phyloP scores from a whole-genome alignment of 768 basidiomycete genomes.

The Auriscalpium microsporum region DNA sequence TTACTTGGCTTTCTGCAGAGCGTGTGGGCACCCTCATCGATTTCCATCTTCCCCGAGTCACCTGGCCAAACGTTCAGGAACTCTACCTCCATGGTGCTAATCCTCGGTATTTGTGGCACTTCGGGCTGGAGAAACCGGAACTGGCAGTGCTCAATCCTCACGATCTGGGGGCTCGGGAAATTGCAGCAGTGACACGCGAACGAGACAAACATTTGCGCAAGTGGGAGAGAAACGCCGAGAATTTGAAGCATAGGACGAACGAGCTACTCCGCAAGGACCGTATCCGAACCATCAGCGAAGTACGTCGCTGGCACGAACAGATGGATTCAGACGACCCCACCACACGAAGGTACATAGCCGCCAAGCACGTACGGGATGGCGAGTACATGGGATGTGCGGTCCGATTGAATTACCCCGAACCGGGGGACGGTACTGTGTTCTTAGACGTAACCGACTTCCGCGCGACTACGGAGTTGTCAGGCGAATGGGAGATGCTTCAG shows the following conservation, averaged over 20 bases:
- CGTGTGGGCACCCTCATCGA: background rate
- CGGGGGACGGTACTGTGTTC: background rate
- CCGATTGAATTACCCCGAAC: background rate
- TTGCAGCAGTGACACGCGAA: background rate
- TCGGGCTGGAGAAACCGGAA: background rate
- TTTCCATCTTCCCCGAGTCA: background rate
- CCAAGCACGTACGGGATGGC: background rate
- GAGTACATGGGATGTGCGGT: background rate
- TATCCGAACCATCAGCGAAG: background rate
- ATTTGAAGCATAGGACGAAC: background rate
- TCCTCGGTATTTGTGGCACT: background rate
- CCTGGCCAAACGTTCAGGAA: background rate
- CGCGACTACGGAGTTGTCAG: background rate
- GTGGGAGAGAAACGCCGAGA: background rate
- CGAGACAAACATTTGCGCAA: background rate
- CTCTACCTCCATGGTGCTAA: background rate
- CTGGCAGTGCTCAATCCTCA: background rate
- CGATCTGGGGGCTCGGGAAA: background rate
- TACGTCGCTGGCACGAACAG: background rate
- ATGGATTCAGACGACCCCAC: background rate
- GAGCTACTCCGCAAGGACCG: background rate
- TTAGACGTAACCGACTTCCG: background rate
- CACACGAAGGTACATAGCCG: background rate
- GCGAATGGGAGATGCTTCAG: background rate
- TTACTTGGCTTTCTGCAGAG: background rate